Evolutionary conservation across 257 asterid species (phyloP).

Genomic region (Solanum raphanifolium): DNA sequence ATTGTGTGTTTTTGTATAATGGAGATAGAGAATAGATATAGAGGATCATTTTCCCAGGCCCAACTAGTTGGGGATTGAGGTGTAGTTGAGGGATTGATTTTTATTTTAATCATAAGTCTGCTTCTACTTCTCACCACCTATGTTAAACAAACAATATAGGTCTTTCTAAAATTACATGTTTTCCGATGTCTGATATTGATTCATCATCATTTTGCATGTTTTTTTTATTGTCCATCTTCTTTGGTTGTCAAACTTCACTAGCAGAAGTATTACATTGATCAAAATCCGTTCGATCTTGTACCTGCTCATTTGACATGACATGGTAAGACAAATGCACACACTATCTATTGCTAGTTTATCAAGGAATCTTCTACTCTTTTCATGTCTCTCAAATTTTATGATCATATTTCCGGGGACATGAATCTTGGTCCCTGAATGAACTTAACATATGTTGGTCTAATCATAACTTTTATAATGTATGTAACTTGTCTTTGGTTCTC

Average conservation of each 20-base stretch:
- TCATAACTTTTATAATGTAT: not conserved
- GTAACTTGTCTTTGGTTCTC: slow-evolving; percentile 5
- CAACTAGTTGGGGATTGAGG: not conserved
- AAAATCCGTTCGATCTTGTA: not conserved
- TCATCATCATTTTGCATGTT: not conserved
- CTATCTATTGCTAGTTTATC: not conserved
- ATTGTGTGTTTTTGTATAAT: not conserved
- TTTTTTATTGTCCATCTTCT: not conserved
- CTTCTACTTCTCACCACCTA: not conserved
- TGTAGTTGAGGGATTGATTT: not conserved
- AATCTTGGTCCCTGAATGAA: not conserved
- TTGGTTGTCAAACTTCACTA: not conserved
- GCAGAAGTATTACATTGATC: not conserved
- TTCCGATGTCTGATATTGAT: not conserved
- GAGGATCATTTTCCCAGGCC: not conserved
- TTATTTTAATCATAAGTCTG: not conserved
- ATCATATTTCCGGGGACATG: not conserved
- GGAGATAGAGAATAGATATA: not conserved
- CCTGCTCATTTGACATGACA: not conserved
- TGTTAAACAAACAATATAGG: not conserved
- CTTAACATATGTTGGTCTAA: not conserved
- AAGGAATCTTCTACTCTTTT: not conserved
- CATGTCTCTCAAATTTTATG: not conserved
- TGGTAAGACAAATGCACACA: not conserved
- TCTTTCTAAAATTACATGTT: not conserved